A percentile compares a stretch with the other conserved stretches of the same genome.
These are phyloP conservation scores for Evansstolkia leycettana DNA, from an alignment of 495 filamentous ascomycete genomes.

Conservation along the genomic window DNA sequence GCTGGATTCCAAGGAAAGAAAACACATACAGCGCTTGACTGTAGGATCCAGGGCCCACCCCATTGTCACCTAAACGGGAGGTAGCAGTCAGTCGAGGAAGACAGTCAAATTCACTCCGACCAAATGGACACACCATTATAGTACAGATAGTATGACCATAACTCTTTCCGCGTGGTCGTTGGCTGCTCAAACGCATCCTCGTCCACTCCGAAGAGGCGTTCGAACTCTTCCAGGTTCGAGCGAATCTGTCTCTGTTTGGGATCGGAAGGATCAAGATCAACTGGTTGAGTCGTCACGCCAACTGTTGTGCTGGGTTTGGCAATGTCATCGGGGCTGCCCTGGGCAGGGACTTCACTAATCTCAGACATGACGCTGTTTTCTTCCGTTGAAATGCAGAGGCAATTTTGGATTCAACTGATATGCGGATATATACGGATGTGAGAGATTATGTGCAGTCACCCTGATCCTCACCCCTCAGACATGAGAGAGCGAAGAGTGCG, in stretches of 20 bases:
- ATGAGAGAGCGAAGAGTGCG: too few relatives aligned
- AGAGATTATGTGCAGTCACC: too few relatives aligned
- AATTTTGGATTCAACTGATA: too few relatives aligned
- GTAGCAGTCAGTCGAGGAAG: not conserved
- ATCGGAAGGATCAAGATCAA: not conserved
- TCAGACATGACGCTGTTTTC: too few relatives aligned
- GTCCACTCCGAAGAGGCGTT: constrained; percentile 26
- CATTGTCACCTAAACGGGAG: constrained; percentile 27
- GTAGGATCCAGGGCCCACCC: constrained; percentile 35
- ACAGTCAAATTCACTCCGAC: not conserved
- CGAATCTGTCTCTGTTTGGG: constrained; percentile 3
- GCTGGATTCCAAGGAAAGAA: too few relatives aligned
- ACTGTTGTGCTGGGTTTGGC: not conserved
- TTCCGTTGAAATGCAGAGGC: too few relatives aligned
- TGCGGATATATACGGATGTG: too few relatives aligned
- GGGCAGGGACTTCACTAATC: too few relatives aligned
- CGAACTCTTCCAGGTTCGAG: constrained; percentile 19
- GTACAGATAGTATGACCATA: constrained; percentile 40
- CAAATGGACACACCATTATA: constrained; percentile 20
- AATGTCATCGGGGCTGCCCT: too few relatives aligned
- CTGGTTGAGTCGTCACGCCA: not conserved
- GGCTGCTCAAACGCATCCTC: constrained; percentile 30
- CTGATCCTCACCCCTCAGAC: too few relatives aligned
- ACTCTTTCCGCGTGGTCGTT: constrained; percentile 32
- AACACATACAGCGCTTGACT: constrained; percentile 29